Conservation (phyloP, 2,329 filamentous ascomycete species). For the Alternaria longipes region DNA sequence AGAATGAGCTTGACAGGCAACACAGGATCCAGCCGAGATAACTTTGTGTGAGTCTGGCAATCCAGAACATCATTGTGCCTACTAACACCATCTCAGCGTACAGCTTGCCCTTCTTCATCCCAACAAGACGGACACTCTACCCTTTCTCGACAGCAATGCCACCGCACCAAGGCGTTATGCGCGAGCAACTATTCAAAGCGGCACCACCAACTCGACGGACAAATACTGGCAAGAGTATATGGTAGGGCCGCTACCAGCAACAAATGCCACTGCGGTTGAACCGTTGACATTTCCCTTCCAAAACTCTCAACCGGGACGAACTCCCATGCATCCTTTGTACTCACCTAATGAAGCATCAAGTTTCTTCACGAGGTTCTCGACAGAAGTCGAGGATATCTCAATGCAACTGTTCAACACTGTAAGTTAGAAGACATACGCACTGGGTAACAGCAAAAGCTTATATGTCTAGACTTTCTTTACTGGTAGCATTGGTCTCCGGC, state of each 20-base stretch:
- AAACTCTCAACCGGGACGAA: constrained; percentile 27
- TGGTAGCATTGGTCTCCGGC: constrained; percentile 28
- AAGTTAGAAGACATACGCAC: constrained; percentile 5
- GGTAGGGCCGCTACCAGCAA: constrained; percentile 61
- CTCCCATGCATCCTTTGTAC: constrained; percentile 16
- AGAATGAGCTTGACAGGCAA: constrained; percentile 19
- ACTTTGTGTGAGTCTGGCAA: constrained; percentile 20
- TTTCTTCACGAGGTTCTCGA: constrained; percentile 18
- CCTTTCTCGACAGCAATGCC: constrained; percentile 22
- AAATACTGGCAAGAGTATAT: constrained; percentile 56
- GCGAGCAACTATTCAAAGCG: constrained; percentile 29
- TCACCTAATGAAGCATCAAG: constrained; percentile 15
- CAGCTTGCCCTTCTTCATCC: constrained; percentile 23
- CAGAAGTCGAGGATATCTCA: constrained; percentile 33
- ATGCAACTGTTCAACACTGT: constrained; percentile 35
- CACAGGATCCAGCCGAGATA: constrained; percentile 21
- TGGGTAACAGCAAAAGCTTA: constrained; percentile 1
- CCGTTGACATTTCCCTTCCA: constrained; percentile 35
- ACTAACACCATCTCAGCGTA: constrained; percentile 14
- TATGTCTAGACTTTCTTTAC: constrained; percentile 23
- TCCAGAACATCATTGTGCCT: background rate
- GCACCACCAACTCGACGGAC: constrained; percentile 24
- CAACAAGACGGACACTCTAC: constrained; percentile 34
- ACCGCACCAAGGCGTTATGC: constrained; percentile 30
- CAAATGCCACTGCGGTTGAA: constrained; percentile 47